These are phyloP conservation scores for Amaranthus cruentus DNA, from an alignment of 148 eudicot genomes.

Conservation along the genomic window DNA sequence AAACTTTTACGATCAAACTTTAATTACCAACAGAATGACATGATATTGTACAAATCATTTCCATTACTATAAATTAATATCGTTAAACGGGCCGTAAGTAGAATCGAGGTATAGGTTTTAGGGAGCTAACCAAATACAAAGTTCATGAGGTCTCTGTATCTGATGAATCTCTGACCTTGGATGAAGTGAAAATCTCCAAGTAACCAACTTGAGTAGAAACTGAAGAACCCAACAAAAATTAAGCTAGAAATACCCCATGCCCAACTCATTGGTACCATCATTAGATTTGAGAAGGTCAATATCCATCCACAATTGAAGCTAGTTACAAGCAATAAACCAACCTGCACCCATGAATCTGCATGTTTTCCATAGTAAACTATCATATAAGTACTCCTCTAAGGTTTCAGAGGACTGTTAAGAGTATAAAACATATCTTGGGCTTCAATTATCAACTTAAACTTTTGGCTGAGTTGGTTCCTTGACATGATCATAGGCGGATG, in stretches of 20 bases:
- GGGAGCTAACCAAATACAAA: constrained; percentile 35
- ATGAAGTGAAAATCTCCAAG: constrained; percentile 50
- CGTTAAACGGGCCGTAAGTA: too few relatives aligned
- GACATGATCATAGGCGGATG: too few relatives aligned
- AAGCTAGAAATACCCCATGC: constrained; percentile 42
- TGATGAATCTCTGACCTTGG: constrained; percentile 47
- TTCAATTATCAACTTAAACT: too few relatives aligned
- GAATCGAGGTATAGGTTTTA: not conserved
- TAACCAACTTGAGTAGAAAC: constrained; percentile 50
- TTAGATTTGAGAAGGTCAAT: constrained; percentile 47
- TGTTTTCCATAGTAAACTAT: not conserved
- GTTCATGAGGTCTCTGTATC: constrained; percentile 58
- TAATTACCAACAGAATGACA: too few relatives aligned
- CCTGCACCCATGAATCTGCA: constrained; percentile 57
- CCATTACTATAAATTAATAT: too few relatives aligned
- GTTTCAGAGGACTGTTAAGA: too few relatives aligned
- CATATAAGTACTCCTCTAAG: too few relatives aligned
- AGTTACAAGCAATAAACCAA: constrained; percentile 42
- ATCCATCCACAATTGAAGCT: constrained; percentile 51
- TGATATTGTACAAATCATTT: too few relatives aligned
- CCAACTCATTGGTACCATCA: constrained; percentile 54
- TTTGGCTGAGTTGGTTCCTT: too few relatives aligned
- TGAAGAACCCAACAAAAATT: constrained; percentile 31
- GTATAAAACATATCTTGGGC: too few relatives aligned
- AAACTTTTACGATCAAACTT: too few relatives aligned